Base-by-base conservation (phyloP, 352 stramenopile species). In the Globisporangium emineosum region DNA sequence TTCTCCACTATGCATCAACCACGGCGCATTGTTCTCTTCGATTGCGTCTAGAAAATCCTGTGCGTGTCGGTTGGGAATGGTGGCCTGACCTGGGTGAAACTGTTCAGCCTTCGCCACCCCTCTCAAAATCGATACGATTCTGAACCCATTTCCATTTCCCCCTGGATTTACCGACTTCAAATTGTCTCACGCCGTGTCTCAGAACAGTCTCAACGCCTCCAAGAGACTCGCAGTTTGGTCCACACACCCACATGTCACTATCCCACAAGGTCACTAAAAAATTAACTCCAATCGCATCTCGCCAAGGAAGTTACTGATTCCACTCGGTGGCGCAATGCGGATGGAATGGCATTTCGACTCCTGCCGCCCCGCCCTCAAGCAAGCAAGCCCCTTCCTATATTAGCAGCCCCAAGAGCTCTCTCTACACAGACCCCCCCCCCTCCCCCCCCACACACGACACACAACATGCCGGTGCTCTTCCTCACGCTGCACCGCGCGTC, bases 401-500 rank as follows among this genome's bases (percentile, higher is more conserved):
- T 8, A n/a, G 29, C 30, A 57, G 5, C 42, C 10, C 6, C 42
- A 40, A 29, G 3, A 43, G 19, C 12, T 25, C 12, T 23, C 32
- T 19, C 37, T 13, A 13, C 5, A 2, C 15, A 17, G 9, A 17
- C 27, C 50, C 4, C 52, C 29, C 52, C 23, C 2, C 37, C 8
- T 29, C 7, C 9, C 21, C 12, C 42, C 42, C 35, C 29, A 43
- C 23, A 45, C 42, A 62, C 51, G 57, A 47, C 9, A 1, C n/a
- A 21, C 3, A 23, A 21, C 29, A 87, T 89, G 77, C 71, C 77
- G 15, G 76, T 78, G 57, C 72, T 91, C 23, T 64, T 72, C 37
- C 75, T 91, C 59, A 81, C 74, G 25, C 64, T 91, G 29, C 70
- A 71, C 30, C 53, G 75, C 43, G 79, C 78, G 2, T 62, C 65